These are phyloP conservation scores for Hypericum perforatum DNA, from an alignment of 345 rosid genomes.

Conservation along the genomic window DNA sequence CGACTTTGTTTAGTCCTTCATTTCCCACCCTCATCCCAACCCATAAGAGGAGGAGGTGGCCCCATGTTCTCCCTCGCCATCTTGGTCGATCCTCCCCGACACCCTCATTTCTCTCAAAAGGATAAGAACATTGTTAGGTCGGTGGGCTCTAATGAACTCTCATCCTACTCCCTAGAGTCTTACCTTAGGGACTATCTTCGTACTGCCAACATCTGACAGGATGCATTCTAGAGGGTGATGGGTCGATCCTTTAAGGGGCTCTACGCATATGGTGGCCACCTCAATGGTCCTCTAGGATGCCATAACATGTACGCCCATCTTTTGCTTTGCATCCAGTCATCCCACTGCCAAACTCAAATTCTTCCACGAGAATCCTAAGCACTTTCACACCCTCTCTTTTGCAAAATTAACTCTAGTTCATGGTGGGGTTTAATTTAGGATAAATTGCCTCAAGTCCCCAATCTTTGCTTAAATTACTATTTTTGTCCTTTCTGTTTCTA, in stretches of 20 bases:
- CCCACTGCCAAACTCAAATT: conserved; percentile 35
- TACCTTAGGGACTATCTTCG: too few relatives aligned
- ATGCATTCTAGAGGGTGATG: too few relatives aligned
- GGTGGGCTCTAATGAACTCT: conserved; percentile 19
- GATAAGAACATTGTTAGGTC: conserved; percentile 27
- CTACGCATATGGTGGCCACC: conserved; percentile 25
- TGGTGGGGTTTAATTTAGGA: too few relatives aligned
- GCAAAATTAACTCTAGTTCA: too few relatives aligned
- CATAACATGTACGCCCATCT: conserved; percentile 45
- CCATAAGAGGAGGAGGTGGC: not conserved
- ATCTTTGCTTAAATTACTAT: too few relatives aligned
- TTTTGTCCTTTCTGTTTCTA: too few relatives aligned
- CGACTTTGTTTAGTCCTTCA: too few relatives aligned
- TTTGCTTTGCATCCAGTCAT: conserved; percentile 25
- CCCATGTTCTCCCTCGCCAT: not conserved
- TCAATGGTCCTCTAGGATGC: conserved; percentile 25
- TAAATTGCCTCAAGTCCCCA: too few relatives aligned
- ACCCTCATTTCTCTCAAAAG: conserved; percentile 13
- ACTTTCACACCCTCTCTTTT: conserved; percentile 35
- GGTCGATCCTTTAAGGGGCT: too few relatives aligned
- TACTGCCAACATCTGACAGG: too few relatives aligned
- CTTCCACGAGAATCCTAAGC: conserved; percentile 27
- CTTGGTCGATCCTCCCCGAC: not conserved
- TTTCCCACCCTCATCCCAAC: not conserved
- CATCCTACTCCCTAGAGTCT: conserved; percentile 19